Percentiles rank a stretch among this genome's conserved stretches.
Evolutionary conservation across 208 protist genomes (phyloP).

Genomic region (Tritrichomonas foetus): DNA sequence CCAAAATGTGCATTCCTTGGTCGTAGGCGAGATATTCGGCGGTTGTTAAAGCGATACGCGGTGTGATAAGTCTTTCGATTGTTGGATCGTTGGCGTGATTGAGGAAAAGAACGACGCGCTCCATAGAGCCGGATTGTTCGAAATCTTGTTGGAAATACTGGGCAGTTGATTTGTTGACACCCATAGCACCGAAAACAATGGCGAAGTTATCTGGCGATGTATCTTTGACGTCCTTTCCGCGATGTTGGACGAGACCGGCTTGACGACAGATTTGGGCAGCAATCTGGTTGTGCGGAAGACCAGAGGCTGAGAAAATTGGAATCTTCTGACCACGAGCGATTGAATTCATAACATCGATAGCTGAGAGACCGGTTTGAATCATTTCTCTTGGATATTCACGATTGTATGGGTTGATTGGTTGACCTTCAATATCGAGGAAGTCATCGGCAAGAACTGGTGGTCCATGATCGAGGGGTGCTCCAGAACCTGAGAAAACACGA

Average conservation of each 20-base stretch:
- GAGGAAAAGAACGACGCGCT: slow-evolving; percentile 83
- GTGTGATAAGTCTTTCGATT: slow-evolving; percentile 99
- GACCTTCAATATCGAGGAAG: slow-evolving; percentile 93
- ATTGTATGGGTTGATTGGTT: slow-evolving; percentile 97
- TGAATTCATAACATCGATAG: slow-evolving; percentile 99
- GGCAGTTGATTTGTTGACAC: slow-evolving; percentile 98
- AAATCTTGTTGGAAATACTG: slow-evolving; percentile 99
- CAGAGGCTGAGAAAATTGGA: slow-evolving; percentile 98
- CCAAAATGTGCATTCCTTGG: slow-evolving; percentile 98
- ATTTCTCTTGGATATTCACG: slow-evolving; percentile 99
- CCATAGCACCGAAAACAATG: slow-evolving; percentile 99
- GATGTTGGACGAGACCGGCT: slow-evolving; percentile 90
- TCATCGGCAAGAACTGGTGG: slow-evolving; percentile 93
- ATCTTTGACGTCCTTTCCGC: slow-evolving; percentile 60
- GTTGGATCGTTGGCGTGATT: slow-evolving; percentile 97
- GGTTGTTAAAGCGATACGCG: slow-evolving; percentile 95
- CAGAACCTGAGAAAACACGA: slow-evolving; percentile 98
- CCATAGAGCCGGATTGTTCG: slow-evolving; percentile 78
- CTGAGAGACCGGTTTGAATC: slow-evolving; percentile 99
- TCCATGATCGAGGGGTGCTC: slow-evolving; percentile 87
- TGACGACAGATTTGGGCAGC: slow-evolving; percentile 99
- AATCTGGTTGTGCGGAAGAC: slow-evolving; percentile 99
- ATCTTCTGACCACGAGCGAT: slow-evolving; percentile 99
- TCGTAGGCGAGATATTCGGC: slow-evolving; percentile 99
- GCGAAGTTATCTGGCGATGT: slow-evolving; percentile 87